Evolutionary conservation across 345 rosid species (phyloP), one percentile per base, ranked within the genome.

Genomic region (Lepidium sativum): DNA sequence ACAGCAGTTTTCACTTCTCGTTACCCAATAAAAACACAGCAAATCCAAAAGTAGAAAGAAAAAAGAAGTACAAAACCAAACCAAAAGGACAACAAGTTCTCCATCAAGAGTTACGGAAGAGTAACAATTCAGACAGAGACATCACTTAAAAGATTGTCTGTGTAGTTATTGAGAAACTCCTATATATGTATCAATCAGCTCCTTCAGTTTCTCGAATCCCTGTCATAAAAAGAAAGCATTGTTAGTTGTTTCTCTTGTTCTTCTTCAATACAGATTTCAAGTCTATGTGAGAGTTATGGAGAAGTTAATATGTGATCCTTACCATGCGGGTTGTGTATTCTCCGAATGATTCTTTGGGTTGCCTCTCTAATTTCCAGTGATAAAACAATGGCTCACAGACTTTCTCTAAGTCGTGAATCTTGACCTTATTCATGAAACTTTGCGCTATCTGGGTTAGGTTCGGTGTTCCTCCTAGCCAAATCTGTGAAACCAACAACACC

Each of bases 381-480:
- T 84, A 90, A 69, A 94, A 86, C 69, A 94, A 81, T 48, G 97
- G 99, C 65, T 94, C 99, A 17, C 79, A 80, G 54, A 90, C 86
- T 53, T 86, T 87, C 78, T 90, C 99, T 10, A 94, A 81, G 58
- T 94, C 95, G 37, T 94, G 99, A 81, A 94, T 52, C 81, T 90
- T 92, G 35, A 89, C 95, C 82, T 84, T 92, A 29, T 89, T 75
- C 96, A 84, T 92, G 60, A 92, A 92, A 57, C 73, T 83, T 66
- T 79, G 81, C 0, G 98, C 98, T 57, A 92, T 50, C 39, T 81
- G 62, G 42, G 90, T 86, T 70, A 84, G 98, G 74, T 86, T 84
- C 43, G 95, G 96, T 44, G 88, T 83, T 76, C 98, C 98, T 21
- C 99, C 97, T 6, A 90, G 90, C 97, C 99, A 90, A 57, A 94